These are phyloP conservation scores for Fomitopsis serialis DNA, from an alignment of 768 basidiomycete genomes.

Conservation along the genomic window DNA sequence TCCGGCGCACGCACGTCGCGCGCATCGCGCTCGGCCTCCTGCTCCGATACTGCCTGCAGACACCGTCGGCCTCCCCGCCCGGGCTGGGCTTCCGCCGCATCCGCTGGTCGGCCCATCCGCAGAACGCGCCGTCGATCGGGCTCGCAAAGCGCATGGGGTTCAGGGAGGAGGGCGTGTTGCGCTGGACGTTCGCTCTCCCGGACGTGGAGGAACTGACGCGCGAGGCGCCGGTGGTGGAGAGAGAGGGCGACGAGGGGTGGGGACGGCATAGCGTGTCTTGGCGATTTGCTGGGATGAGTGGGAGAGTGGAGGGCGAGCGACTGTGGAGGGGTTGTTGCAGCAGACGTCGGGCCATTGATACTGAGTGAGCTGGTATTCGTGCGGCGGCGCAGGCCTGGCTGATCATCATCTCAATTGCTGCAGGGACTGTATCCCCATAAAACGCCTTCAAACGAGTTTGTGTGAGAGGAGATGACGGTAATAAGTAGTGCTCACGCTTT, in stretches of 20 bases:
- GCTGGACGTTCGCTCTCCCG: slow-evolving; percentile 33
- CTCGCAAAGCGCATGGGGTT: slow-evolving; percentile 44
- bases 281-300: slow-evolving; percentile 60
- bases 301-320: slow-evolving; percentile 33
- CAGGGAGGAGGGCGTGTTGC: slow-evolving; percentile 33
- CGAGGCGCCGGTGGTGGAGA: slow-evolving; percentile 22
- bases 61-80: slow-evolving; percentile 15
- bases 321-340: slow-evolving; percentile 16
- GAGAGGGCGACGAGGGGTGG: slow-evolving; percentile 7
- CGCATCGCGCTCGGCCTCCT: slow-evolving; percentile 35
- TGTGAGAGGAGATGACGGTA: too few relatives aligned
- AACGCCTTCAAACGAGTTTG: too few relatives aligned
- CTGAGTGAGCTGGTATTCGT: too few relatives aligned
- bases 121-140: slow-evolving; percentile 31
- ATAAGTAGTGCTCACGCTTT: too few relatives aligned
- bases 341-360: too few relatives aligned
- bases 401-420: too few relatives aligned
- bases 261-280: slow-evolving; percentile 39
- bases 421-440: too few relatives aligned
- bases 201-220: slow-evolving; percentile 19
- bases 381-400: too few relatives aligned
- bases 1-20: slow-evolving; percentile 39
- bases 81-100: slow-evolving; percentile 43
- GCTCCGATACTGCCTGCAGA: slow-evolving; percentile 20
- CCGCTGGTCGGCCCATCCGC: slow-evolving; percentile 36